Percentiles rank a stretch among this genome's conserved stretches.
These are phyloP conservation scores for Aureobasidium melanogenum DNA, from an alignment of 2,329 filamentous ascomycete species.

Conservation along the genomic window DNA sequence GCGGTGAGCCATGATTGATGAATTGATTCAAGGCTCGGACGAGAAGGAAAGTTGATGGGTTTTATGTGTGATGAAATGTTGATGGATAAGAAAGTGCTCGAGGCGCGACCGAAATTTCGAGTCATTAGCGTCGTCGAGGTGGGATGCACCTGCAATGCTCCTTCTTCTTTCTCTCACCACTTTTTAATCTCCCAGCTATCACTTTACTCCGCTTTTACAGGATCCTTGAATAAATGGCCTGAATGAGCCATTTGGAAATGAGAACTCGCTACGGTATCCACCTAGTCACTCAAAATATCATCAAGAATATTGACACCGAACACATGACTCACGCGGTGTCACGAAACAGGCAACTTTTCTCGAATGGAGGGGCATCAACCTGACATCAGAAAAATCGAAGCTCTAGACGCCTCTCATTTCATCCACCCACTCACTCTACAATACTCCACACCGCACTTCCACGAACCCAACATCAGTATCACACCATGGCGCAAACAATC, in stretches of 20 bases:
- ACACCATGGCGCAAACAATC: slow-evolving; percentile 30
- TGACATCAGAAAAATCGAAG: slow-evolving; percentile 5
- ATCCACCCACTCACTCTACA: neutral
- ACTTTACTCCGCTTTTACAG: no score
- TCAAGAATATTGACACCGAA: neutral
- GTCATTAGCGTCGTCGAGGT: slow-evolving; percentile 1
- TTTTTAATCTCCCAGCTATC: neutral
- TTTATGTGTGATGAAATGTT: neutral
- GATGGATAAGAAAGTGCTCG: slow-evolving; percentile 5
- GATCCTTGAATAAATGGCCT: no score
- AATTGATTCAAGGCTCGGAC: neutral
- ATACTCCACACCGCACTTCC: neutral
- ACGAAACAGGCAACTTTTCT: neutral
- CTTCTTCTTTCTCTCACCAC: neutral
- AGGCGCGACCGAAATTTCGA: neutral
- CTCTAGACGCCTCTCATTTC: neutral
- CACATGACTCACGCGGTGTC: slow-evolving; percentile 5
- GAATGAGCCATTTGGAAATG: neutral
- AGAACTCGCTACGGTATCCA: no score
- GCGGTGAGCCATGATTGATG: slow-evolving; percentile 41
- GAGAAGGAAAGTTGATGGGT: neutral
- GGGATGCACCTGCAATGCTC: neutral
- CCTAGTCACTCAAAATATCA: neutral
- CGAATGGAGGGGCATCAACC: neutral
- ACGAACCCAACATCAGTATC: neutral